phyloP scores from a whole-genome alignment of 202 grass and related monocot species.

The Tripidium arundinaceum region DNA sequence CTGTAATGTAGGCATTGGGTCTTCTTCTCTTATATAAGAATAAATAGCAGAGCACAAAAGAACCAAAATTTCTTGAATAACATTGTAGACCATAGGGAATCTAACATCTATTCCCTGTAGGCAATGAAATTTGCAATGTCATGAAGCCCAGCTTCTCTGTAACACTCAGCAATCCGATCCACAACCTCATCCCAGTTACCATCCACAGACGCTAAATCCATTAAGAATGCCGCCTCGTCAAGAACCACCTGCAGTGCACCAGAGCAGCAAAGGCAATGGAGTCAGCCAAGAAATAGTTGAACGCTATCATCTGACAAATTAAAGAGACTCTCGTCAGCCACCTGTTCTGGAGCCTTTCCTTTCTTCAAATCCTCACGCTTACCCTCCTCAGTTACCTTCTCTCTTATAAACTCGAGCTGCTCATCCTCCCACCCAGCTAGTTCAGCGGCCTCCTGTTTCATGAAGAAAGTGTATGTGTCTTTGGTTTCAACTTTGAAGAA shows the following conservation, averaged over 20 bases:
- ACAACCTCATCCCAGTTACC: constrained; percentile 78
- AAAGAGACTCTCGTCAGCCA: neutral
- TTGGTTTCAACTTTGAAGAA: neutral
- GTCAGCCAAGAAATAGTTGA: neutral
- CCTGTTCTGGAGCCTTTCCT: constrained; percentile 93
- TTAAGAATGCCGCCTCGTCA: constrained; percentile 87
- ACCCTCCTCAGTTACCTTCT: constrained; percentile 82
- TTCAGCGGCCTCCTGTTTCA: constrained; percentile 75
- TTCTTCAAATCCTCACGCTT: constrained; percentile 85
- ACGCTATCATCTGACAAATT: neutral
- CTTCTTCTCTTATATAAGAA: neutral
- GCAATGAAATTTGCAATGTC: constrained; percentile 81
- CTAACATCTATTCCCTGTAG: constrained; percentile 49
- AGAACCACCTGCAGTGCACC: constrained; percentile 51
- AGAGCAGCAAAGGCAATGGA: neutral
- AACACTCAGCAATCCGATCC: constrained; percentile 71
- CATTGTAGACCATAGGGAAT: neutral
- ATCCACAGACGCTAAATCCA: constrained; percentile 86
- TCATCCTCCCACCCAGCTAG: constrained; percentile 97
- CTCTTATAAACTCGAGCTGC: constrained; percentile 89
- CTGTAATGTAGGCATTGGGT: neutral
- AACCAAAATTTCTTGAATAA: constrained; percentile 2
- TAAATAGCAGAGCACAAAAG: neutral
- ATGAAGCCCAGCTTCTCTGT: constrained; percentile 64
- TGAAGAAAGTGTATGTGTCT: neutral